These are phyloP conservation scores for Lepidium campestre DNA, from an alignment of 441 rosid species.

Conservation along the genomic window DNA sequence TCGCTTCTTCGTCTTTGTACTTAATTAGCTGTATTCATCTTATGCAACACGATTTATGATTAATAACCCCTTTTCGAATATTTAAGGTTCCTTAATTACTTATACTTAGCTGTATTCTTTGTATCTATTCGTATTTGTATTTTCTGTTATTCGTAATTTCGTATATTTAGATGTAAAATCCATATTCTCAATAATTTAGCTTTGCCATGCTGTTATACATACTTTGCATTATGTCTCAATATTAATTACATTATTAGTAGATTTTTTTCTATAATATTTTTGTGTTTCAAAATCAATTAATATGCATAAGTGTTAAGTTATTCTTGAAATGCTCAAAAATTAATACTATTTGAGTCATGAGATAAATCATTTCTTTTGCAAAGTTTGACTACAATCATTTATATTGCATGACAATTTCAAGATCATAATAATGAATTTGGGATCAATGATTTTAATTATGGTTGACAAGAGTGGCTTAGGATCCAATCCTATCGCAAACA, in stretches of 20 bases:
- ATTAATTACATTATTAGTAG: no score
- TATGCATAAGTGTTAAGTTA: no score
- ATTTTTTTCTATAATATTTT: no score
- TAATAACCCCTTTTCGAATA: slow-evolving; percentile 7
- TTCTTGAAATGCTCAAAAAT: no score
- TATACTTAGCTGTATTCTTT: slow-evolving; percentile 14
- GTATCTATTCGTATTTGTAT: neutral
- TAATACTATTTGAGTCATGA: no score
- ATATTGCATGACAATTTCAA: neutral
- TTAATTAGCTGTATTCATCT: slow-evolving; percentile 26
- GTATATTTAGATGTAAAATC: slow-evolving; percentile 11
- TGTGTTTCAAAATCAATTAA: no score
- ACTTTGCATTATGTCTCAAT: no score
- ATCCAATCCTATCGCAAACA: slow-evolving; percentile 25
- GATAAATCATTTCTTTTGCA: neutral
- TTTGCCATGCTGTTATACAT: slow-evolving; percentile 13
- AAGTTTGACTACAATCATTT: neutral
- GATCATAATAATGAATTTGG: slow-evolving; percentile 12
- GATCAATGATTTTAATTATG: slow-evolving; percentile 20
- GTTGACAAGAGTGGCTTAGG: slow-evolving; percentile 19
- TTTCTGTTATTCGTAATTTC: neutral
- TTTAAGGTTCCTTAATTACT: slow-evolving; percentile 11
- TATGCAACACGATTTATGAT: slow-evolving; percentile 6
- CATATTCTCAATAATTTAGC: slow-evolving; percentile 5
- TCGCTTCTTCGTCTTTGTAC: slow-evolving; percentile 14